Conservation (phyloP, 805 yeast genomes). For the Myxozyma kluyveri region DNA sequence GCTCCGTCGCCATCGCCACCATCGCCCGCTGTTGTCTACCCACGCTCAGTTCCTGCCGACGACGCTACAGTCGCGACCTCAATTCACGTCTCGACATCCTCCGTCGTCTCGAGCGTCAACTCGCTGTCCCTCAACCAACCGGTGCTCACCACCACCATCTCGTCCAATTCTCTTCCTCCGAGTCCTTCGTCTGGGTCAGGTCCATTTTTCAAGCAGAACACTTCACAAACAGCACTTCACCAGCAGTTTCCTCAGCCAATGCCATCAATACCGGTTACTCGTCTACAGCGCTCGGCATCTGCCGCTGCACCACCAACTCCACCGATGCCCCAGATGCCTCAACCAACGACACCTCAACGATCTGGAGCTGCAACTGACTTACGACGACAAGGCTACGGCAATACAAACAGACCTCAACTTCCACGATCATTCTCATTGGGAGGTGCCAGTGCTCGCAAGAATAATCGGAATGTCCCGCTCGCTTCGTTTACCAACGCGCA, state of each 20-base stretch:
- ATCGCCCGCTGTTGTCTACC: constrained; percentile 3
- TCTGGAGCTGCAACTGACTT: constrained; percentile 1
- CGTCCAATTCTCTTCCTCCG: constrained; percentile 2
- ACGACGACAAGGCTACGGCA: constrained; percentile 13
- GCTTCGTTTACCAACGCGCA: constrained; percentile 16
- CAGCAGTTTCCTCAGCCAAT: too few relatives aligned
- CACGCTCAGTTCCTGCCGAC: neutral
- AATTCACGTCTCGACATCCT: constrained; percentile 2
- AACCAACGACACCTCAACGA: neutral
- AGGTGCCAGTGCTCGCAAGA: constrained; percentile 8
- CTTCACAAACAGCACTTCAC: neutral
- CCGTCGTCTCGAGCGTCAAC: constrained; percentile 1
- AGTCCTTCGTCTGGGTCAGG: constrained; percentile 5
- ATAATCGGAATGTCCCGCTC: constrained; percentile 5
- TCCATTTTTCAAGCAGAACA: neutral
- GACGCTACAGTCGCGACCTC: neutral
- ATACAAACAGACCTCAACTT: constrained; percentile 15
- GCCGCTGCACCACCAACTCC: neutral
- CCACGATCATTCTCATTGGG: constrained; percentile 22
- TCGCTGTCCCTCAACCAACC: constrained; percentile 9
- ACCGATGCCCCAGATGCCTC: neutral
- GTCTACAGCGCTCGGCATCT: constrained; percentile 1
- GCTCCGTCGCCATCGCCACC: neutral
- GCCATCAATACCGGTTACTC: too few relatives aligned
- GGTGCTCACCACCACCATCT: constrained; percentile 5